Percentiles rank a stretch among this genome's conserved stretches.
Evolutionary conservation across 2,329 filamentous ascomycete species (phyloP).

Genomic region (Davidsoniella australis): DNA sequence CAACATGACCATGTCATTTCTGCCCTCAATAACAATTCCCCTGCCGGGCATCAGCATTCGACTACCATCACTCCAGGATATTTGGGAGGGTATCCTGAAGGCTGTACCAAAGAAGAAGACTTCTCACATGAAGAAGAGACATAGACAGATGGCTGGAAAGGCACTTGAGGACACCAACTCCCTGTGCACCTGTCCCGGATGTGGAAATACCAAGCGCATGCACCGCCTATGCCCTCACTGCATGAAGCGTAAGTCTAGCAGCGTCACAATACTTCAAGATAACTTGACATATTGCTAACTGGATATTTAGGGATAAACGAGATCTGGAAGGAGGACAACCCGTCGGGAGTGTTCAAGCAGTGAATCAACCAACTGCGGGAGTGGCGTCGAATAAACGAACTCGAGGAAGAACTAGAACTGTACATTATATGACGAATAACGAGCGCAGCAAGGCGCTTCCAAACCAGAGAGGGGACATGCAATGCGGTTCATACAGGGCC

Average conservation of each 20-base stretch:
- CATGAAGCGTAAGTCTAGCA: conserved; percentile 49
- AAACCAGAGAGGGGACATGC: background rate
- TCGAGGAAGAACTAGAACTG: background rate
- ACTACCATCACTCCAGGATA: conserved; percentile 46
- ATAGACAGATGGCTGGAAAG: conserved; percentile 90
- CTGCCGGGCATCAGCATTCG: conserved; percentile 42
- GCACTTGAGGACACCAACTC: conserved; percentile 77
- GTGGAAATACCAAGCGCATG: conserved; percentile 72
- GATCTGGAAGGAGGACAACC: conserved; percentile 14
- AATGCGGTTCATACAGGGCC: conserved; percentile 1
- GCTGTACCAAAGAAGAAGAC: conserved; percentile 99
- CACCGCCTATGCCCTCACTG: conserved; percentile 82
- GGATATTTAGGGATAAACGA: conserved; percentile 13
- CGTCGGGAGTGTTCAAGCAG: conserved; percentile 12
- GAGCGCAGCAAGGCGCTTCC: background rate
- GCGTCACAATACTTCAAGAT: background rate
- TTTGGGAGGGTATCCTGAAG: conserved; percentile 84
- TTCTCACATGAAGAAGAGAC: conserved; percentile 86
- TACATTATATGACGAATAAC: conserved; percentile 2
- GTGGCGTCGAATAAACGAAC: background rate
- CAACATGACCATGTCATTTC: conserved; percentile 22
- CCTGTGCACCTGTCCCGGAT: conserved; percentile 77
- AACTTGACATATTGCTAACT: background rate
- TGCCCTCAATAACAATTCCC: conserved; percentile 38
- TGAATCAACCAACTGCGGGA: background rate